Base-by-base conservation (phyloP, 371 early-diverging fungal genomes). In the Rhizopus arrhizus region DNA sequence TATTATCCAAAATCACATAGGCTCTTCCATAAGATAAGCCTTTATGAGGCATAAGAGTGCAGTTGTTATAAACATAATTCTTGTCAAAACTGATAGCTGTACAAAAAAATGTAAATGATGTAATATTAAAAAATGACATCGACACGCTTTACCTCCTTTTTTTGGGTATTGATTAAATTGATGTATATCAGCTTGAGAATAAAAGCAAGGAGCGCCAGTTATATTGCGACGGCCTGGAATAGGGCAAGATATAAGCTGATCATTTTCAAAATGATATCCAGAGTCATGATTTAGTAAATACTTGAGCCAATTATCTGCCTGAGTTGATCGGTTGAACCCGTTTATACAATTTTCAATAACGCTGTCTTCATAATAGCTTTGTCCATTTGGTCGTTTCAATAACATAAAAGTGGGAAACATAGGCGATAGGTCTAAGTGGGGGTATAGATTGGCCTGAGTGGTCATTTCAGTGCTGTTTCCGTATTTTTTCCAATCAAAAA, bases 281-380 rank as follows among this genome's bases (percentile, higher is more conserved):
- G 73, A 62, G 56, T 81, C 77, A 36, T 69, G 56, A 9, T 49
- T 46, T 0, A 81, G 31, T 42, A 69, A 69, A 13, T 76, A 63
- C 9, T 64, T 32, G 4, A 81, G 65, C 78, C 78, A 81, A 45
- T 66, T 66, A 38, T 78, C 78, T 28, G 81, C 81, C 43, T 73
- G 58, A 0, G 56, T 12, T 5, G 73, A 64, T 33, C 52, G 55
- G 43, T 75, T 69, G 13, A 56, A 58, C 8, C 65, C 61, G 11
- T 67, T 70, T 36, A 81, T 74, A 58, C 81, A 81, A 0, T 13
- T n/a, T 28, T 76, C 66, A 9, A 78, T 53, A 0, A 31, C 40
- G 3, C 41, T 53, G 40, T 77, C 64, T 13, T 52, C 31, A 49
- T 81, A 71, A 28, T 56, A 46, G 7, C 15, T 42, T 11, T 53